Base-by-base conservation (phyloP, 1,284 basidiomycete species). In the Ustilago cynodontis region DNA sequence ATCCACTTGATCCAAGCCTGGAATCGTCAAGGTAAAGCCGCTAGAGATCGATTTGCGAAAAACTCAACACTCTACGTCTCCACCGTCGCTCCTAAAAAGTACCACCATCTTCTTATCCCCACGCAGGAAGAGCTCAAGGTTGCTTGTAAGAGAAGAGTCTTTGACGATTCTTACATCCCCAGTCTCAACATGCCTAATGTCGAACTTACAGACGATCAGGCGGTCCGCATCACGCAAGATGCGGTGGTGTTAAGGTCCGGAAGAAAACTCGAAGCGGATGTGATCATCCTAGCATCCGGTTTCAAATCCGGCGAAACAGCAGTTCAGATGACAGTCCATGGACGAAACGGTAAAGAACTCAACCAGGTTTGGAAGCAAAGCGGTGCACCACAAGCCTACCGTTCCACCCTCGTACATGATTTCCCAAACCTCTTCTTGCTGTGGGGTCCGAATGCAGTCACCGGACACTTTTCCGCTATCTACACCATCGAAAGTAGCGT, bases 91-190 rank as follows among this genome's bases (percentile, higher is more conserved):
- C 81, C 81, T 2, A 54, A 71, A 33, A 65, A 75, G 41, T 82
- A 82, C 59, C 80, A 77, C 53, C 60, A 79, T 13, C 61, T 82
- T 31, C 66, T 82, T 14, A 65, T 82, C 18, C 82, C 82, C 0
- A 59, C 57, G 1, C 55, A 74, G 28, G n/a, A 72, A 9, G 68
- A 71, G 56, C 60, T 80, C 35, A 52, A 71, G 55, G 71, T 74
- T 3, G 75, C 71, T 6, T 80, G 78, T 71, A 80, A 80, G 55
- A 65, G 78, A 7, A 59, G 78, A n/a, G 65, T 80, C 13, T 78
- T 80, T 35, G 78, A 80, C 55, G 62, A 73, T 37, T 61, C 64
- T 49, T 77, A 78, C 55, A 59, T 80, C 37, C 68, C 71, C 20
- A 39, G 57, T 3, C 57, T 80, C 24, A 75, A 75, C 55, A 47